Evolutionary conservation across 1,139 yeast species (phyloP), one percentile per base, ranked within the genome.

Genomic region (Kluyveromyces sp.): DNA sequence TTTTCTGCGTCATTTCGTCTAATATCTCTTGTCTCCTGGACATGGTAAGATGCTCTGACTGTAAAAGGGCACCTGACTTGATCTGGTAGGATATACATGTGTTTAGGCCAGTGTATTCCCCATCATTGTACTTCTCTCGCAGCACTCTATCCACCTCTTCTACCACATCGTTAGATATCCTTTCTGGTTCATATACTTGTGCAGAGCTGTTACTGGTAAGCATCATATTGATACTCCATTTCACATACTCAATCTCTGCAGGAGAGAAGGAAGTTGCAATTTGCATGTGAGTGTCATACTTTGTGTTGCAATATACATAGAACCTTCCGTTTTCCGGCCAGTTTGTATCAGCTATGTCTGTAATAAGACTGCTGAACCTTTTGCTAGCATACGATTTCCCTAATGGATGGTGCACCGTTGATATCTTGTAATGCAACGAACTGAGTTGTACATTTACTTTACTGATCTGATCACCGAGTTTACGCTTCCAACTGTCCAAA

Each of bases 171-270:
- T 31, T 22, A 11, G 26, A 15, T 1, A 15, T 16, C 3, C 30
- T 33, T 9, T 22, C 33, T 12, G 33, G 36, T 15, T 34, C 40
- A 25, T 4, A 29, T 15, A 26, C 32, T 6, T 19, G 28, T 8
- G 18, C 17, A 12, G 19, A 36, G 9, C 33, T 37, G 26, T 47
- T 51, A 12, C 16, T 31, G 2, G 30, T 31, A 15, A 38, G 18
- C 11, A 38, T 38, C 30, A 16, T 44, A 22, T 50, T 53, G 15
- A 60, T 46, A 20, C 51, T 41, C 55, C 56, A 56, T 42, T 58
- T 57, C 33, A 58, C 49, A 40, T 54, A 60, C 28, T 52, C 55
- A 8, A 59, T 52, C 40, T 59, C 64, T 22, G 49, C 50, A 11
- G 49, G 44, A n/a, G 49, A 47, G 41, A 58, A 55, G 29, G 49